These are phyloP conservation scores for Diaporthe citri DNA, from an alignment of 2,329 filamentous ascomycete genomes.

Conservation along the genomic window DNA sequence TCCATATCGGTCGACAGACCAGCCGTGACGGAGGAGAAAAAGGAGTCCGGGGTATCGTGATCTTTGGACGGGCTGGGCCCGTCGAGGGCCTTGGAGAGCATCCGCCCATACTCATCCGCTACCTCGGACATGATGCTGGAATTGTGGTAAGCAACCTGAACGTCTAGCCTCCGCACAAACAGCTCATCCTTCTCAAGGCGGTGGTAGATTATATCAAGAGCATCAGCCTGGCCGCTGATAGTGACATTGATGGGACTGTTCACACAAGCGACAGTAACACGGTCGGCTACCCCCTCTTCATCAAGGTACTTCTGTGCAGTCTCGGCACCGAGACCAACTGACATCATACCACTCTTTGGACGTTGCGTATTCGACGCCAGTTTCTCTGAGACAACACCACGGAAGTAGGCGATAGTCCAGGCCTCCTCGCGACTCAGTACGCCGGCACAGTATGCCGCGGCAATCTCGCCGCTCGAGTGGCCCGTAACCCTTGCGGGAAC, in stretches of 20 bases:
- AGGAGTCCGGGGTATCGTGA: not conserved
- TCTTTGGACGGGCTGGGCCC: too few relatives aligned
- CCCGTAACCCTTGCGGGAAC: slow-evolving; percentile 50
- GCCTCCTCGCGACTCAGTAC: slow-evolving; percentile 41
- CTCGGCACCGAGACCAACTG: not conserved
- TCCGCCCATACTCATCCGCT: slow-evolving; percentile 43
- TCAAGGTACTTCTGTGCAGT: not conserved
- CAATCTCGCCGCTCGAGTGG: slow-evolving; percentile 56
- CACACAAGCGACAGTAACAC: slow-evolving; percentile 16
- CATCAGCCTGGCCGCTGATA: slow-evolving; percentile 5
- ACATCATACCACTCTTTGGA: slow-evolving; percentile 9
- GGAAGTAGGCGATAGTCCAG: slow-evolving; percentile 40
- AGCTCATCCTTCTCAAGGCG: slow-evolving; percentile 18
- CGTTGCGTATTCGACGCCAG: not conserved
- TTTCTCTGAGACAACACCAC: slow-evolving; percentile 7
- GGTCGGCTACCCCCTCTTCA: not conserved
- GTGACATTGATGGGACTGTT: slow-evolving; percentile 26
- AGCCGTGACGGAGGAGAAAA: not conserved
- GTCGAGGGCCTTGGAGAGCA: not conserved
- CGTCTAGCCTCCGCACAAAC: not conserved
- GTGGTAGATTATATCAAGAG: not conserved
- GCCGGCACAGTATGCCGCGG: slow-evolving; percentile 53
- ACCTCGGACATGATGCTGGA: slow-evolving; percentile 35
- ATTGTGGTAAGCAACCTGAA: slow-evolving; percentile 25
- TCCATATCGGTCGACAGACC: not conserved